These are phyloP conservation scores for Colletotrichum falcatum DNA, from an alignment of 2,329 filamentous ascomycete species.

Conservation along the genomic window DNA sequence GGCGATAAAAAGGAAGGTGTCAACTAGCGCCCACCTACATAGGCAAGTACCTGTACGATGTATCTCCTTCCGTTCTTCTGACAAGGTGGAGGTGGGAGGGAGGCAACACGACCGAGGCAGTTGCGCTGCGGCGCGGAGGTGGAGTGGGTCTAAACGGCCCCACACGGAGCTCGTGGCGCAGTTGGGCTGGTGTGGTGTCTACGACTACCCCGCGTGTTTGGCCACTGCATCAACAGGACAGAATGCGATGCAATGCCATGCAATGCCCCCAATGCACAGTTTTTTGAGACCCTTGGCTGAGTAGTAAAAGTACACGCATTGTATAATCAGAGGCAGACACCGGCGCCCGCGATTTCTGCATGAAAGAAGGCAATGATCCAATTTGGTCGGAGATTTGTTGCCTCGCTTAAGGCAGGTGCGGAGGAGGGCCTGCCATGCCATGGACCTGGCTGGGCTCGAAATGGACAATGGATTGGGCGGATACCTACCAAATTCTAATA, in stretches of 20 bases:
- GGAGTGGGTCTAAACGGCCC: background rate
- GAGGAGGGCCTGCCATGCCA: background rate
- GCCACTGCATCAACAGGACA: background rate
- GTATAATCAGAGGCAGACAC: too few species aligned
- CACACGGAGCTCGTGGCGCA: background rate
- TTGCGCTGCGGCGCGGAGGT: background rate
- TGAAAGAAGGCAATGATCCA: background rate
- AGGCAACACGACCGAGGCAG: background rate
- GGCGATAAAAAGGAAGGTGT: background rate
- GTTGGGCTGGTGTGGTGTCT: too few species aligned
- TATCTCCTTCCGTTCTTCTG: too few species aligned
- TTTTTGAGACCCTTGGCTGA: too few species aligned
- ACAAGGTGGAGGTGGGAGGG: background rate
- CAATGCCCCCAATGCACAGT: too few species aligned
- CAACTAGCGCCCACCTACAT: too few species aligned
- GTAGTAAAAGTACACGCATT: background rate
- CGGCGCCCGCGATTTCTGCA: background rate
- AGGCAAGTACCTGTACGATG: background rate
- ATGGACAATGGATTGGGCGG: background rate
- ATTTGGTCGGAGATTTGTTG: slow-evolving; percentile 2
- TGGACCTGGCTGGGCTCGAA: background rate
- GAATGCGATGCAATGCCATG: too few species aligned
- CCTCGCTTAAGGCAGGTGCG: background rate
- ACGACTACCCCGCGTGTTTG: background rate
- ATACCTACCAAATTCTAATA: too few species aligned